A percentile compares a stretch with the other conserved stretches of the same genome.
phyloP scores from a whole-genome alignment of 768 basidiomycete genomes.

The Austroboletus festivus region DNA sequence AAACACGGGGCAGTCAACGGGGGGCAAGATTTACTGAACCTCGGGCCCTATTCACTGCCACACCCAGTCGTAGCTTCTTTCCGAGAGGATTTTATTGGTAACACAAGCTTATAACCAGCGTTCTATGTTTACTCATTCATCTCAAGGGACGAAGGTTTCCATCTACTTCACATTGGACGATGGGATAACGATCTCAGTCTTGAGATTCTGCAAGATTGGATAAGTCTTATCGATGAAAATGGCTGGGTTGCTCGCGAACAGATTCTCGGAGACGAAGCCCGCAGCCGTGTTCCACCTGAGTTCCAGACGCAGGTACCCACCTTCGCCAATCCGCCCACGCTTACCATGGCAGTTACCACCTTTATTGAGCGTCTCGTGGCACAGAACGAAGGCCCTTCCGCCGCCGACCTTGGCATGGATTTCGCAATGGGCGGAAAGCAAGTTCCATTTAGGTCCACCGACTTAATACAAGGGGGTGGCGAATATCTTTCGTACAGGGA shows the following conservation, averaged over 20 bases:
- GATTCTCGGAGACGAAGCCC: slow-evolving; percentile 93
- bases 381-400: slow-evolving; percentile 44
- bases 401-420: slow-evolving; percentile 65
- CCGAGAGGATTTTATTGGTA: slow-evolving; percentile 97
- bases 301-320: slow-evolving; percentile 93
- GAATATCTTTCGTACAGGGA: slow-evolving; percentile 57
- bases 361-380: slow-evolving; percentile 74
- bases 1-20: slow-evolving; percentile 32
- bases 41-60: slow-evolving; percentile 79
- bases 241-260: slow-evolving; percentile 98
- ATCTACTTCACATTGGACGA: slow-evolving; percentile 84
- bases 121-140: slow-evolving; percentile 3
- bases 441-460: slow-evolving; percentile 39
- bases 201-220: slow-evolving; percentile 88
- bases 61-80: slow-evolving; percentile 95
- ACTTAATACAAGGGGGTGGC: slow-evolving; percentile 34
- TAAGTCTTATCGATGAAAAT: slow-evolving; percentile 85
- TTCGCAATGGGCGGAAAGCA: slow-evolving; percentile 52
- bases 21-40: slow-evolving; percentile 74
- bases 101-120: not conserved
- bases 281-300: slow-evolving; percentile 88
- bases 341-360: slow-evolving; percentile 89
- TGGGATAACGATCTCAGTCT: slow-evolving; percentile 93
- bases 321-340: slow-evolving; percentile 93
- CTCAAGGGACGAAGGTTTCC: slow-evolving; percentile 94